Percentiles rank a stretch among this genome's conserved stretches.
These are phyloP conservation scores for Backusella liffmaniae DNA, from an alignment of 192 early-diverging fungal genomes.

Conservation along the genomic window DNA sequence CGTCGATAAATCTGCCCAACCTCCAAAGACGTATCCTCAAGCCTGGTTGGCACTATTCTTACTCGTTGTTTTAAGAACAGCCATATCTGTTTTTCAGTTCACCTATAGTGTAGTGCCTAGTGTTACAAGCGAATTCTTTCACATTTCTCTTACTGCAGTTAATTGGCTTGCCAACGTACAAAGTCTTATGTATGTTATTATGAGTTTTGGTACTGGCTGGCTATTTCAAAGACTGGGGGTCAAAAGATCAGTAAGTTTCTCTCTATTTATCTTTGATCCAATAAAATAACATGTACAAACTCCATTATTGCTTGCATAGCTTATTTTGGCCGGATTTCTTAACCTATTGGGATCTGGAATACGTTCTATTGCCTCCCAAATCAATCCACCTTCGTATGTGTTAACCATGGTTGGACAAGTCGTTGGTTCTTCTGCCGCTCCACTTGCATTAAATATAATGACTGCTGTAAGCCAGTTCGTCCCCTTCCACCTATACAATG, in stretches of 20 bases:
- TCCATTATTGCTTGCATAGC: slow-evolving; percentile 7
- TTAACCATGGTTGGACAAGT: slow-evolving; percentile 33
- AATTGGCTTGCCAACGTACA: slow-evolving; percentile 40
- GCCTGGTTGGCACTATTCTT: slow-evolving; percentile 35
- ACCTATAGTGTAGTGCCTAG: slow-evolving; percentile 33
- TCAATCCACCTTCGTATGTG: slow-evolving; percentile 24
- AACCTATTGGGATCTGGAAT: slow-evolving; percentile 24
- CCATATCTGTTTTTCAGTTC: slow-evolving; percentile 30
- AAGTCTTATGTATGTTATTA: slow-evolving; percentile 33
- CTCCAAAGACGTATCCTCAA: slow-evolving; percentile 30
- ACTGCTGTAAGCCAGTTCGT: slow-evolving; percentile 19
- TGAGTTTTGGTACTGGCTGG: slow-evolving; percentile 38
- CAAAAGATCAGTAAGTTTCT: slow-evolving; percentile 28
- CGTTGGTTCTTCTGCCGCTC: slow-evolving; percentile 27
- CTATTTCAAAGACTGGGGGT: slow-evolving; percentile 34
- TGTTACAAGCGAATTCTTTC: slow-evolving; percentile 23
- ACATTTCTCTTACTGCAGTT: slow-evolving; percentile 27
- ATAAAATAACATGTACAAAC: background rate
- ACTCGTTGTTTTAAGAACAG: slow-evolving; percentile 25
- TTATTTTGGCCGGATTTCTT: slow-evolving; percentile 27
- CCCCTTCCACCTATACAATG: background rate
- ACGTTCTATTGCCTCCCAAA: slow-evolving; percentile 24
- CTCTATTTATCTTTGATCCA: background rate
- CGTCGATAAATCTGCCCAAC: background rate
- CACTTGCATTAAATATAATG: slow-evolving; percentile 37